A percentile compares a stretch with the other conserved stretches of the same genome.
Conservation (phyloP, 2,329 filamentous ascomycete genomes). For the Aspergillus felis region DNA sequence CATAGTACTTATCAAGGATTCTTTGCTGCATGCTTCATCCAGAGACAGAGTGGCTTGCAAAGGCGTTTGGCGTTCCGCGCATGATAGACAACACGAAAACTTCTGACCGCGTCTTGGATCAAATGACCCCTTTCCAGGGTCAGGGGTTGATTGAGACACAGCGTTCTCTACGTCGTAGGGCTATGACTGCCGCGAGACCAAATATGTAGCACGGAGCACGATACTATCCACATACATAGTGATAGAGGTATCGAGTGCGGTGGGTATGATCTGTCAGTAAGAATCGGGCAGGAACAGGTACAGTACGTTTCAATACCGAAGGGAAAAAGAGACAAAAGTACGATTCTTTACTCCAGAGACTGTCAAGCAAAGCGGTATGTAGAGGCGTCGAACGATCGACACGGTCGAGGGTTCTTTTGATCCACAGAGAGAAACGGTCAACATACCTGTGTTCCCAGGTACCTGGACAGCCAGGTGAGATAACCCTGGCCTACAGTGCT, state of each 20-base stretch:
- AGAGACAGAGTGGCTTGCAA: background rate
- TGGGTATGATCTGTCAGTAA: background rate
- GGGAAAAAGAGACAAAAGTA: background rate
- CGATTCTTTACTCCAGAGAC: background rate
- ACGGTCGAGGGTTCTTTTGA: background rate
- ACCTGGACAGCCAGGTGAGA: conserved; percentile 4
- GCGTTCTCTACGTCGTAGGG: background rate
- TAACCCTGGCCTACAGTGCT: background rate
- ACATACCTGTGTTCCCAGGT: conserved; percentile 7
- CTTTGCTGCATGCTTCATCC: background rate
- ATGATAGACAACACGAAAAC: background rate
- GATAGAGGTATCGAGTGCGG: background rate
- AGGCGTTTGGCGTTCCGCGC: background rate
- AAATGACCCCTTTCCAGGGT: background rate
- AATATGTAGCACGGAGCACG: background rate
- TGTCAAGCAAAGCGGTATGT: background rate
- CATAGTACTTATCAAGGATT: background rate
- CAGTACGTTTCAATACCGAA: background rate
- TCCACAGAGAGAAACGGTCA: background rate
- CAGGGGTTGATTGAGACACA: background rate
- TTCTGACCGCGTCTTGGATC: background rate
- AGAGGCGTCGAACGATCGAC: background rate
- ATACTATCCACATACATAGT: background rate
- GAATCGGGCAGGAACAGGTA: background rate
- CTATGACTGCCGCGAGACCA: background rate